These are phyloP conservation scores for Rossbeevera mucosa DNA, from an alignment of 768 basidiomycete species.

Conservation along the genomic window DNA sequence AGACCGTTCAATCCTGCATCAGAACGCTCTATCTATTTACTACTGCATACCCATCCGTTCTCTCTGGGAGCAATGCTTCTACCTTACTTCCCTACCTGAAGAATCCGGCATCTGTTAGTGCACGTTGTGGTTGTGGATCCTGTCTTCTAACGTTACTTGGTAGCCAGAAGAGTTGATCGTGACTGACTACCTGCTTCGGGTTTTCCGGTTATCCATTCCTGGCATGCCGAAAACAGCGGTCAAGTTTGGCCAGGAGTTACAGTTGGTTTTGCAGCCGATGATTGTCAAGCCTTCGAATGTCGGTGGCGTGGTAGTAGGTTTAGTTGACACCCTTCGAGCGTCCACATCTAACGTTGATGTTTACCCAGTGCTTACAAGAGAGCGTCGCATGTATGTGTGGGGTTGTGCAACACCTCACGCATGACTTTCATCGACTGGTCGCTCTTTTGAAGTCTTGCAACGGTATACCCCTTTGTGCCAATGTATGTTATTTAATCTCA, in stretches of 20 bases:
- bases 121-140: not conserved
- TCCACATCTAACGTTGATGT: conserved; percentile 1
- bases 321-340: not conserved
- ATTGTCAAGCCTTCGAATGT: conserved; percentile 75
- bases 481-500: conserved; percentile 3
- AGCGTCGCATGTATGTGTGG: conserved; percentile 89
- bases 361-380: conserved; percentile 74
- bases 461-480: conserved; percentile 35
- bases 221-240: conserved; percentile 85
- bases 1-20: conserved; percentile 83
- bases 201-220: conserved; percentile 81
- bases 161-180: conserved; percentile 81
- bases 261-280: conserved; percentile 81
- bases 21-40: conserved; percentile 81
- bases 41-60: conserved; percentile 74
- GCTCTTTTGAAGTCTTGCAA: conserved; percentile 84
- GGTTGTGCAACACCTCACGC: conserved; percentile 79
- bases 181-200: conserved; percentile 82
- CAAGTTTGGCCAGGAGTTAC: conserved; percentile 86
- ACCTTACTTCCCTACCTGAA: conserved; percentile 89
- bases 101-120: conserved; percentile 66
- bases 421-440: conserved; percentile 75
- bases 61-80: conserved; percentile 80
- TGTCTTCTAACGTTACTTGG: not conserved
- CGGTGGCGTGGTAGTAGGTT: conserved; percentile 60